Conservation (phyloP, 2,329 filamentous ascomycete species). For the Neurospora crassa region DNA sequence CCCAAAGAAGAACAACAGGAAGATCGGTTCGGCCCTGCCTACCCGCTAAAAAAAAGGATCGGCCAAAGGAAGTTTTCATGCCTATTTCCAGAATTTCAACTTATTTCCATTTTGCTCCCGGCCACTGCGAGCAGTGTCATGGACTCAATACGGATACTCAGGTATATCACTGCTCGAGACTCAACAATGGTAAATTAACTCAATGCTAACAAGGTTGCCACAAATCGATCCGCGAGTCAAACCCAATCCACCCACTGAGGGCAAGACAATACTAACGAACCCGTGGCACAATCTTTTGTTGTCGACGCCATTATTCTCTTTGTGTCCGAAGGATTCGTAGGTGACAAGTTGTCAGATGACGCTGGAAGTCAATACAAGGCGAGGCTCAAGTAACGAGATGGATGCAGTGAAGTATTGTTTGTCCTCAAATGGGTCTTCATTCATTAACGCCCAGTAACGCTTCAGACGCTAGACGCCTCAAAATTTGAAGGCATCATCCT, state of each 20-base stretch:
- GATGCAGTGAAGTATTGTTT: not conserved
- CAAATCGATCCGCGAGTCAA: not conserved
- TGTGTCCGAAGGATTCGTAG: not conserved
- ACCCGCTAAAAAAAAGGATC: not conserved
- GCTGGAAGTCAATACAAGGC: not conserved
- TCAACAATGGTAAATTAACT: not conserved
- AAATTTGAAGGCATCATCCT: not conserved
- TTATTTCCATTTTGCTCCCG: not conserved
- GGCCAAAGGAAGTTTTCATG: not conserved
- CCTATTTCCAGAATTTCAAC: not conserved
- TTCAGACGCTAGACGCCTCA: not conserved
- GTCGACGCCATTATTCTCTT: not conserved
- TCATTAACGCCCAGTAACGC: not conserved
- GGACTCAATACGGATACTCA: not conserved
- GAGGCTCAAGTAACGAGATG: not conserved
- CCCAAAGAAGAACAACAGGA: not conserved
- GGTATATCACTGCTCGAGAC: not conserved
- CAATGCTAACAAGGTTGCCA: not conserved
- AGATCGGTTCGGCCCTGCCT: not conserved
- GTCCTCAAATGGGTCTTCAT: constrained; percentile 1
- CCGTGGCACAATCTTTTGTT: not conserved
- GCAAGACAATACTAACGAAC: not conserved
- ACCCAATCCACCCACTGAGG: not conserved
- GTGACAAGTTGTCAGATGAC: not conserved
- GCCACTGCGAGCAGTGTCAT: not conserved